These are phyloP conservation scores for Colletotrichum cereale DNA, from an alignment of 2,329 filamentous ascomycete species.

Conservation along the genomic window DNA sequence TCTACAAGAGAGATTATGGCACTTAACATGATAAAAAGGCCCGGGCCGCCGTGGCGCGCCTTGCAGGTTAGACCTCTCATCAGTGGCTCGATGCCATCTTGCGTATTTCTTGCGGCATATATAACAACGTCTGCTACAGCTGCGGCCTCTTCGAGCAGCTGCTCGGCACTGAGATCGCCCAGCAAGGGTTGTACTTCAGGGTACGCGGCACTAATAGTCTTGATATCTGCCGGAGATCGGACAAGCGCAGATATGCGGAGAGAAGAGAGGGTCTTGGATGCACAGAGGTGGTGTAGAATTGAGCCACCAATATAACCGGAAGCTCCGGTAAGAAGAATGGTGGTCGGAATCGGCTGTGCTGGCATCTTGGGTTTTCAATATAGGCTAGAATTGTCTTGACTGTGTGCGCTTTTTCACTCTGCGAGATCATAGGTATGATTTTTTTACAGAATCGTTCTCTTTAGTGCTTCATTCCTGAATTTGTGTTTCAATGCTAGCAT, in stretches of 20 bases:
- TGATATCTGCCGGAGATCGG: neutral
- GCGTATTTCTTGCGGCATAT: constrained; percentile 16
- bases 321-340: neutral
- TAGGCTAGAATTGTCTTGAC: too few relatives aligned
- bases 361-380: constrained; percentile 13
- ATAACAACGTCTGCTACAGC: constrained; percentile 1
- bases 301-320: constrained; percentile 18
- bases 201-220: neutral
- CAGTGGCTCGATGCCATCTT: constrained; percentile 11
- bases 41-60: neutral
- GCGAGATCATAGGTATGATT: too few relatives aligned
- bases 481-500: too few relatives aligned
- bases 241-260: constrained; percentile 5
- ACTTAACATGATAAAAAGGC: constrained; percentile 21
- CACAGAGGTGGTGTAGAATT: constrained; percentile 1
- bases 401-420: too few relatives aligned
- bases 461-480: too few relatives aligned
- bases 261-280: neutral
- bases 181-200: neutral
- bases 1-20: constrained; percentile 27
- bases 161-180: constrained; percentile 1
- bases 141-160: neutral
- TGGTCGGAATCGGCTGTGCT: constrained; percentile 4
- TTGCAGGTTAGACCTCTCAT: neutral
- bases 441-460: too few relatives aligned